These are phyloP conservation scores for Aureobasidium zeae DNA, from an alignment of 2,329 filamentous ascomycete species.

Conservation along the genomic window DNA sequence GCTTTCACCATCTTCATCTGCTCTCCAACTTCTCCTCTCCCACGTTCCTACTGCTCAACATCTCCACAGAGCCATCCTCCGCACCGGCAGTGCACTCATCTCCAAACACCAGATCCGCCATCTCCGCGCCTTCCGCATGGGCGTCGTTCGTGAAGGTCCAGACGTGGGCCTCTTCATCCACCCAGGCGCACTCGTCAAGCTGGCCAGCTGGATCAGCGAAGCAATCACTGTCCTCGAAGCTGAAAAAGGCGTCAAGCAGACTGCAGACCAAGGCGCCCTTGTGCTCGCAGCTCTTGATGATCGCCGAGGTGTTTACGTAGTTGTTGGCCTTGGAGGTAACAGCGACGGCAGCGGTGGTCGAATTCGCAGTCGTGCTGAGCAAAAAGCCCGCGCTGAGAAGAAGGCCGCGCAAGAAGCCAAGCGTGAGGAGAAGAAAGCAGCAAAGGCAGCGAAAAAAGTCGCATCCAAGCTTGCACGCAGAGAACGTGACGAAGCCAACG, in stretches of 20 bases:
- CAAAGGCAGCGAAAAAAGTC: constrained; percentile 46
- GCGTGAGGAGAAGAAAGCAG: constrained; percentile 37
- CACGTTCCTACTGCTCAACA: constrained; percentile 78
- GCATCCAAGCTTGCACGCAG: constrained; percentile 50
- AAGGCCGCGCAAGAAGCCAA: constrained; percentile 51
- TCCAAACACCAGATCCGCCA: constrained; percentile 92
- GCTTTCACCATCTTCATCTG: constrained; percentile 37
- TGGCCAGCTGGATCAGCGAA: constrained; percentile 89
- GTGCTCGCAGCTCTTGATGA: constrained; percentile 89
- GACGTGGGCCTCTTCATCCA: constrained; percentile 89
- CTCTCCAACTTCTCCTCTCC: constrained; percentile 65
- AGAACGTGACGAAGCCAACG: constrained; percentile 51
- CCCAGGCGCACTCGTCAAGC: constrained; percentile 82
- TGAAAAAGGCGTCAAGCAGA: constrained; percentile 53
- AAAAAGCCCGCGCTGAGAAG: constrained; percentile 51
- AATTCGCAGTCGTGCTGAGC: constrained; percentile 31
- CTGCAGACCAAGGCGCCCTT: constrained; percentile 57
- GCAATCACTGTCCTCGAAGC: constrained; percentile 83
- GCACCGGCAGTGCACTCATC: constrained; percentile 81
- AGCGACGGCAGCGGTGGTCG: constrained; percentile 59
- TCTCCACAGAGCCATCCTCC: constrained; percentile 83
- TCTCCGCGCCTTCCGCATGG: constrained; percentile 86
- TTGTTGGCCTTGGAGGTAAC: constrained; percentile 86
- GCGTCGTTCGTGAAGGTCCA: constrained; percentile 87
- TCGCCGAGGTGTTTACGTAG: constrained; percentile 74